Evolutionary conservation across 192 early-diverging fungal genomes (phyloP).

Genomic region (Jimgerdemannia flammicorona): DNA sequence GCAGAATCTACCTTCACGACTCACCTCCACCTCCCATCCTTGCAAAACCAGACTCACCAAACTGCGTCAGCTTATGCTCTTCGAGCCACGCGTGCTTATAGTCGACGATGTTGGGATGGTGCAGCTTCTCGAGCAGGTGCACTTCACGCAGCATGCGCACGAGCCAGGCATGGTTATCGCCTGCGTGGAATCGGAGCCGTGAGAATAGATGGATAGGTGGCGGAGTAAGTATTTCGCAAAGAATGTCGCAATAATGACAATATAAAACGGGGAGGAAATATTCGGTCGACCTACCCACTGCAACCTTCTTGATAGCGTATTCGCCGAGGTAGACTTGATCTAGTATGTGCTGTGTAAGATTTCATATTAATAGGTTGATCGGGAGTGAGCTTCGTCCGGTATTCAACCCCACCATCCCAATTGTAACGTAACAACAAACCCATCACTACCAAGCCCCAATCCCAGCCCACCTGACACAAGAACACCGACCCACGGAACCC

Average conservation of each 20-base stretch:
- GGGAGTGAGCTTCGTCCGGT: too few relatives aligned
- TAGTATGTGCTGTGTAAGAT: constrained; percentile 46
- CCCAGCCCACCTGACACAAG: constrained; percentile 63
- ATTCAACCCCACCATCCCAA: too few relatives aligned
- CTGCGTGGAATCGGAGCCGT: constrained; percentile 3
- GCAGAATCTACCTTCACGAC: too few relatives aligned
- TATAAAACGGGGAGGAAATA: background rate
- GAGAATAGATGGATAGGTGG: background rate
- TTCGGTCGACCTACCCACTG: constrained; percentile 57
- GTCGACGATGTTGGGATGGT: constrained; percentile 89
- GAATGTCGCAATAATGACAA: background rate
- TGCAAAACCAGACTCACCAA: constrained; percentile 37
- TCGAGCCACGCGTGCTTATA: constrained; percentile 98
- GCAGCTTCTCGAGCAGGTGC: constrained; percentile 82
- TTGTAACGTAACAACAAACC: too few relatives aligned
- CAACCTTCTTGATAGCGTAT: constrained; percentile 94
- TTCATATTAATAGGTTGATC: too few relatives aligned
- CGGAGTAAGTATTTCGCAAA: background rate
- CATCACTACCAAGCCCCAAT: too few relatives aligned
- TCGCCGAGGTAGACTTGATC: constrained; percentile 71
- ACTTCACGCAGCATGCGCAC: constrained; percentile 93
- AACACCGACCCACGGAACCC: constrained; percentile 90
- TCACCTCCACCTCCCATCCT: constrained; percentile 2
- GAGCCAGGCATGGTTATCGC: constrained; percentile 82
- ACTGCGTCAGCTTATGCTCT: constrained; percentile 66